Conservation (phyloP, 73 alveolate species). For the Tetrahymena malaccensis region DNA sequence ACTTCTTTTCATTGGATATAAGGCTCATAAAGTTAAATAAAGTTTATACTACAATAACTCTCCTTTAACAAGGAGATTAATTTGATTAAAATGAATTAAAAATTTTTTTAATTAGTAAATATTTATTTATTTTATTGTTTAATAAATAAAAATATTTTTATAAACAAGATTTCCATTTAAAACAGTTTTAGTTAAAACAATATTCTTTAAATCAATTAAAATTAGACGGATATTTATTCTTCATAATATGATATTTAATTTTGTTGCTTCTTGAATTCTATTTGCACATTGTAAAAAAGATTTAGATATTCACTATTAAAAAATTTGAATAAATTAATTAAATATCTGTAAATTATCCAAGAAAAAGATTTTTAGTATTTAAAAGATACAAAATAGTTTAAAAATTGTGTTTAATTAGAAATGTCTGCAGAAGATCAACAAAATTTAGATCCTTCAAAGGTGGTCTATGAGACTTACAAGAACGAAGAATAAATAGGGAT, state of each 20-base stretch:
- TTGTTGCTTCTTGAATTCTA: background rate
- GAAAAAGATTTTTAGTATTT: background rate
- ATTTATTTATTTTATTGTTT: no score
- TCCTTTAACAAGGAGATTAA: background rate
- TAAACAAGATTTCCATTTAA: no score
- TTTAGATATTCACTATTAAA: background rate
- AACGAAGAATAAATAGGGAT: constrained; percentile 5
- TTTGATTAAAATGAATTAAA: background rate
- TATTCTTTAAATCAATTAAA: no score
- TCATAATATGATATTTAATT: no score
- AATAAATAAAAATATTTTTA: no score
- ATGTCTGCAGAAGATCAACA: background rate
- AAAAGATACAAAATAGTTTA: background rate
- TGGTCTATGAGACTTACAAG: background rate
- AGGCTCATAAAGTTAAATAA: background rate
- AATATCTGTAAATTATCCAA: background rate
- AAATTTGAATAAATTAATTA: background rate
- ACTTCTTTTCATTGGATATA: background rate
- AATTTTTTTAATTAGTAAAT: no score
- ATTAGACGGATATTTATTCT: no score
- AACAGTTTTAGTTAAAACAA: no score
- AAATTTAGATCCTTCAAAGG: background rate
- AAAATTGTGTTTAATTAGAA: background rate
- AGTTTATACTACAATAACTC: background rate
- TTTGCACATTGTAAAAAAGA: no score